A percentile compares a stretch with the other conserved stretches of the same genome.
These are phyloP conservation scores for Syncephalis plumigaleata DNA, from an alignment of 371 early-diverging fungal species.

Conservation along the genomic window DNA sequence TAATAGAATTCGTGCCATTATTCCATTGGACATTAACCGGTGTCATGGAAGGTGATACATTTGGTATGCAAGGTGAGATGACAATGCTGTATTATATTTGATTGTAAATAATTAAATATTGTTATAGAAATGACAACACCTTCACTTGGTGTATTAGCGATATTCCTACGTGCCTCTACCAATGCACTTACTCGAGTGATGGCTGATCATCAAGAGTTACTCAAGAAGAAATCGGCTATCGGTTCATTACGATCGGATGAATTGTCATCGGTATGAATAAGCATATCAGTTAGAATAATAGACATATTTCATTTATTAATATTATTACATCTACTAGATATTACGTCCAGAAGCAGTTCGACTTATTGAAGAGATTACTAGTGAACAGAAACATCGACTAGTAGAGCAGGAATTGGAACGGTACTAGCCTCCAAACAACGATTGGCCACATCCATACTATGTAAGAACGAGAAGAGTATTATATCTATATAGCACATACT, in stretches of 20 bases:
- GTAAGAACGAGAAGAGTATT: background rate
- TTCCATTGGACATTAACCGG: conserved; percentile 2
- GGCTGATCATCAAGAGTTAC: background rate
- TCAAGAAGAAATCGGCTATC: background rate
- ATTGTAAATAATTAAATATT: no score
- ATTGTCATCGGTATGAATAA: no score
- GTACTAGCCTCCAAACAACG: background rate
- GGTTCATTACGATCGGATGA: no score
- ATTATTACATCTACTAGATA: no score
- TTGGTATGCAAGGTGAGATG: no score
- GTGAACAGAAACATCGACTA: conserved; percentile 9
- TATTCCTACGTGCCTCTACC: conserved; percentile 1
- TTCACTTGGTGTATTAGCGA: background rate
- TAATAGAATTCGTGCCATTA: background rate
- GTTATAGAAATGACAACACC: background rate
- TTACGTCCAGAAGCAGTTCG: no score
- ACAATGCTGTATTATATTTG: no score
- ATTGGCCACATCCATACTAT: background rate
- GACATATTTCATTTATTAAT: no score
- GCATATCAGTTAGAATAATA: no score
- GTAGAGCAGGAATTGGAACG: conserved; percentile 8
- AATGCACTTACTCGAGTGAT: conserved; percentile 5
- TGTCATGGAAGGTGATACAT: conserved; percentile 1
- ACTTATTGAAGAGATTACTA: conserved; percentile 12
- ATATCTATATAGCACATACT: background rate